These are phyloP conservation scores for Pholiota molesta DNA, from an alignment of 768 basidiomycete genomes.

Conservation along the genomic window DNA sequence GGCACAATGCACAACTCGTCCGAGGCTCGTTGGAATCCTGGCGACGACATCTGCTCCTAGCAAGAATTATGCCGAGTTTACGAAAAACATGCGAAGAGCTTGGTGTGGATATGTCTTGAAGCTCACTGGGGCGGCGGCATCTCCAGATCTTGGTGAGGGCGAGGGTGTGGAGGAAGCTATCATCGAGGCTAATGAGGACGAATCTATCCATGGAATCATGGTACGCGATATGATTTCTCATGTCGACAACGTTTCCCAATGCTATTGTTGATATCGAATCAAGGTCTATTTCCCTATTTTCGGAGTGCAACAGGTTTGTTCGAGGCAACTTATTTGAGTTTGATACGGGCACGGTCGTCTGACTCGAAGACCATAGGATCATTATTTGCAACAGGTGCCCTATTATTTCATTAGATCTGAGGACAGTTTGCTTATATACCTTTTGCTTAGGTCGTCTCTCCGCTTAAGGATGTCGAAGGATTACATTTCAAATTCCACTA, in stretches of 20 bases:
- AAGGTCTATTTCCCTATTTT: slow-evolving; percentile 98
- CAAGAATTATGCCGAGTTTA: slow-evolving; percentile 87
- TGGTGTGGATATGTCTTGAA: slow-evolving; percentile 83
- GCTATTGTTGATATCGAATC: slow-evolving; percentile 8
- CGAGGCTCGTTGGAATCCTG: slow-evolving; percentile 90
- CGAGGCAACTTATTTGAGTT: background rate
- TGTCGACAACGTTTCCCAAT: background rate
- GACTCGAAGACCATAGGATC: slow-evolving; percentile 60
- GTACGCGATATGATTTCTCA: slow-evolving; percentile 43
- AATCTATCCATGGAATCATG: slow-evolving; percentile 90
- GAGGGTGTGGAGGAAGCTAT: slow-evolving; percentile 97
- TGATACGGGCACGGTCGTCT: background rate
- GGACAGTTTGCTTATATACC: background rate
- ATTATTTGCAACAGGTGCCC: slow-evolving; percentile 90
- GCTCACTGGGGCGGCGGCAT: slow-evolving; percentile 64
- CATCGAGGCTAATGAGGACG: slow-evolving; percentile 91
- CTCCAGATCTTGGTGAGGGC: slow-evolving; percentile 64
- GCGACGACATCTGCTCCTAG: slow-evolving; percentile 83
- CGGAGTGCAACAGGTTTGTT: slow-evolving; percentile 79
- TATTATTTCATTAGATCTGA: background rate
- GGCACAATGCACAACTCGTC: slow-evolving; percentile 39
- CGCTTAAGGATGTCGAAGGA: slow-evolving; percentile 97
- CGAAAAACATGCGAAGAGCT: slow-evolving; percentile 84
- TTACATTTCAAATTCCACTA: slow-evolving; percentile 95
- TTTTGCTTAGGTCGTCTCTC: slow-evolving; percentile 76